Percentiles rank a stretch among this genome's conserved stretches.
phyloP scores from a whole-genome alignment of 352 stramenopile species.

The Phytophthora nicotianae region DNA sequence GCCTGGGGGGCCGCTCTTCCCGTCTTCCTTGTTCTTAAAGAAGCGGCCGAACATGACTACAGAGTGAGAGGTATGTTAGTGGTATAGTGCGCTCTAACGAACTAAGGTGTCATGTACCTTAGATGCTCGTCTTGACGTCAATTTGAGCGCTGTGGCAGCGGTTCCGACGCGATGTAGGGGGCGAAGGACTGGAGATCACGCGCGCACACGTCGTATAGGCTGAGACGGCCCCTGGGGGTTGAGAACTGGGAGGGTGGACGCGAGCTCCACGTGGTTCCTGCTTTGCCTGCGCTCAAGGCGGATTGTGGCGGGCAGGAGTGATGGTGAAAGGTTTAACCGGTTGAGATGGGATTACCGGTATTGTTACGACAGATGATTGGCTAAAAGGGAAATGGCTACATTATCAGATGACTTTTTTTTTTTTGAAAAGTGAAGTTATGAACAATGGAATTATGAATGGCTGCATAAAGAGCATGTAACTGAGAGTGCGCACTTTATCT shows the following conservation, averaged over 20 bases:
- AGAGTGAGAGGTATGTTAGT: constrained; percentile 4
- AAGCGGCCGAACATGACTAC: constrained; percentile 77
- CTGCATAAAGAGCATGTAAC: no score
- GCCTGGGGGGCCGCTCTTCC: constrained; percentile 59
- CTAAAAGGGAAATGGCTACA: no score
- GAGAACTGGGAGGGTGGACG: not conserved
- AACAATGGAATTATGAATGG: no score
- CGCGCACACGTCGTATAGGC: not conserved
- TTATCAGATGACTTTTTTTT: no score
- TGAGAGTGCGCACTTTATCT: not conserved
- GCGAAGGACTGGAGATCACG: not conserved
- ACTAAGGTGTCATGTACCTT: constrained; percentile 5
- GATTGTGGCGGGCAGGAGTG: no score
- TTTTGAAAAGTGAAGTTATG: no score
- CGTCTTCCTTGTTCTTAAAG: constrained; percentile 87
- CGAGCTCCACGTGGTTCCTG: not conserved
- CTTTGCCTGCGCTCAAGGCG: not conserved
- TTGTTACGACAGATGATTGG: no score
- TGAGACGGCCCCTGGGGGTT: not conserved
- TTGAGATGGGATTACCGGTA: no score
- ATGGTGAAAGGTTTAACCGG: no score
- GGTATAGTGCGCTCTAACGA: not conserved
- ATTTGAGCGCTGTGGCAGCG: not conserved
- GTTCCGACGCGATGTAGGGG: not conserved
- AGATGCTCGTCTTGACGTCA: constrained; percentile 13